Evolutionary conservation across 306 rosid genomes (phyloP), one percentile per base, ranked within the genome.

Genomic region (Hippophae tibetana): DNA sequence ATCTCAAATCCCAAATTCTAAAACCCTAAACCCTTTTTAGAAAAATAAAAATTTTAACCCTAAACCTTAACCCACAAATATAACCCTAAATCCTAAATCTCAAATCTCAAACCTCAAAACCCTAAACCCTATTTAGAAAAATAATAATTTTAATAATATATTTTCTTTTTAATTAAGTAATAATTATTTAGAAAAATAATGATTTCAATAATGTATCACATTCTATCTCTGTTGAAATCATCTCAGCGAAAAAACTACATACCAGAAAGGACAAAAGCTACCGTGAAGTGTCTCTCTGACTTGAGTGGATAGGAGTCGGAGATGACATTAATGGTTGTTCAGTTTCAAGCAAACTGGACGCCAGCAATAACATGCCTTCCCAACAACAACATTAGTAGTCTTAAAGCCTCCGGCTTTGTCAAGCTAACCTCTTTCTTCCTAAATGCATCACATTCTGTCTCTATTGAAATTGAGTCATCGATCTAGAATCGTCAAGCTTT

Each of bases 271-370:
- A 14, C 5, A 8, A 12, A 14, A 1, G 7, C 25, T 8, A 11
- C 14, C 6, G 52, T 8, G 12, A 23, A 12, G 23, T 49, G 53
- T 49, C 23, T 41, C 38, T 10, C 10, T 23, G 56, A n/a, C 31
- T 6, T 6, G 1, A 10, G 42, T 46, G 40, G 5, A 26, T 1
- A 44, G 8, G n/a, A 43, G 52, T 10, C 3, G 14, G 67, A 66
- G 52, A 76, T 70, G 72, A 61, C 79, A 58, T 56, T 82, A 2
- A 57, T 77, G 76, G 80, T 73, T 42, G 12, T 81, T 50, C 47
- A 72, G 18, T 60, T 46, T 56, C 86, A 78, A 58, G 72, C 86
- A 54, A 77, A 56, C 68, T 57, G 69, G 7, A 66, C 60, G 46
- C 80, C 67, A 6, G 43, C 73, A 66, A 63, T 60, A 10, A 41